Evolutionary conservation across 768 basidiomycete species (phyloP), one percentile per base, ranked within the genome.

Genomic region (Russula earlei): DNA sequence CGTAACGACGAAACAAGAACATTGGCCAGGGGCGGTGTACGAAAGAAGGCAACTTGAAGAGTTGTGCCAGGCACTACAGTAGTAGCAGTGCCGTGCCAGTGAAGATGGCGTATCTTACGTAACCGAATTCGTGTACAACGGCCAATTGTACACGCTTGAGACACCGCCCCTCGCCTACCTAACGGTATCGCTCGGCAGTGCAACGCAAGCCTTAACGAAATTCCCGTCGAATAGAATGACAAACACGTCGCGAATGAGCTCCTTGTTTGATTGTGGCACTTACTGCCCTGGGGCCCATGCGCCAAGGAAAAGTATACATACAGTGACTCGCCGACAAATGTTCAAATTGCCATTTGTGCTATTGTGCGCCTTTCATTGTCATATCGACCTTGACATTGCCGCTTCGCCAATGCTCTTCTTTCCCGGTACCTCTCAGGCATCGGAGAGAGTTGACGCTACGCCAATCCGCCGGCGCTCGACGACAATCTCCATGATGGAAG

Each of bases 401-500:
- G 37, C n/a, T n/a, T n/a, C 19, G 29, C 29, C 25, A 3, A 52
- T 22, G 12, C 25, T 37, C 40, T 52, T 48, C 24, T 57, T 38
- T 36, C 25, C 12, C 4, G 29, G 14, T 5, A 3, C 19, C 5
- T 9, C 45, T 27, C 31, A 22, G 20, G 29, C 40, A 4, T 14
- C 44, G 24, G 37, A 40, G 14, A 36, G 8, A 14, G 24, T 10
- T 9, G 38, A 48, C 4, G 40, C 4, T 17, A 2, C 8, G n/a
- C 51, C 45, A 20, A 9, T 12, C 25, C 50, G 50, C 33, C 38
- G 56, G 25, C 22, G 22, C 27, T 57, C 56, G 25, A 57, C 56
- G 43, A 52, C 45, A 3, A 52, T 57, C 25, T 52, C 51, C 11
- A 29, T 41, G 45, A 47, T 57, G 56, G 56, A 57, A 40, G 33